phyloP scores from a whole-genome alignment of 495 filamentous ascomycete species.

The Penicillium lagena region DNA sequence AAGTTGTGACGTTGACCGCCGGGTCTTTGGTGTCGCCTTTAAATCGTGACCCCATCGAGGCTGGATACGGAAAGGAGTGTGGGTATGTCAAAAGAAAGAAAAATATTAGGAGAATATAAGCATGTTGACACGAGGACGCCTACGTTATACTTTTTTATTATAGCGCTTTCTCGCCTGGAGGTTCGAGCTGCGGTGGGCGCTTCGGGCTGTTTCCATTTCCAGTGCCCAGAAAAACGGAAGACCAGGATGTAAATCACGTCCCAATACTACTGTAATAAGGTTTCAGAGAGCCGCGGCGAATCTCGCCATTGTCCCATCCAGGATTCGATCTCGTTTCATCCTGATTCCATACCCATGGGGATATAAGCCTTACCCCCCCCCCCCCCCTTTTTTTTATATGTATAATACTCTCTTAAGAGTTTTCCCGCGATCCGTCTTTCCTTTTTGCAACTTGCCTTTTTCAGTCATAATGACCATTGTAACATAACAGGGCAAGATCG shows the following conservation, averaged over 20 bases:
- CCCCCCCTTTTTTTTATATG: no score
- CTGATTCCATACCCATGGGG: not conserved
- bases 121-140: not conserved
- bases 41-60: slow-evolving; percentile 8
- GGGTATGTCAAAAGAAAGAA: not conserved
- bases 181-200: not conserved
- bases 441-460: not conserved
- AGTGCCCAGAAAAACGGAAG: not conserved
- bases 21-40: slow-evolving; percentile 14
- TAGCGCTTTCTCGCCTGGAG: not conserved
- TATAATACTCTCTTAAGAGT: not conserved
- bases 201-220: not conserved
- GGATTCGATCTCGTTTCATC: not conserved
- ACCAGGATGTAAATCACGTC: not conserved
- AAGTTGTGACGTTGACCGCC: slow-evolving; percentile 19
- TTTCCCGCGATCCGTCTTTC: not conserved
- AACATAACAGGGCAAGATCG: not conserved
- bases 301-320: not conserved
- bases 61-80: not conserved
- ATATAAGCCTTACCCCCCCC: no score
- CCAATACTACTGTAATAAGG: not conserved
- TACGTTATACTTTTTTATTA: not conserved
- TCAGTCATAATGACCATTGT: not conserved
- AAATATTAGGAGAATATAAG: not conserved
- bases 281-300: no score